A percentile compares a stretch with the other conserved stretches of the same genome.
Conservation (phyloP, 2,329 filamentous ascomycete species). For the Lithohypha guttulata region DNA sequence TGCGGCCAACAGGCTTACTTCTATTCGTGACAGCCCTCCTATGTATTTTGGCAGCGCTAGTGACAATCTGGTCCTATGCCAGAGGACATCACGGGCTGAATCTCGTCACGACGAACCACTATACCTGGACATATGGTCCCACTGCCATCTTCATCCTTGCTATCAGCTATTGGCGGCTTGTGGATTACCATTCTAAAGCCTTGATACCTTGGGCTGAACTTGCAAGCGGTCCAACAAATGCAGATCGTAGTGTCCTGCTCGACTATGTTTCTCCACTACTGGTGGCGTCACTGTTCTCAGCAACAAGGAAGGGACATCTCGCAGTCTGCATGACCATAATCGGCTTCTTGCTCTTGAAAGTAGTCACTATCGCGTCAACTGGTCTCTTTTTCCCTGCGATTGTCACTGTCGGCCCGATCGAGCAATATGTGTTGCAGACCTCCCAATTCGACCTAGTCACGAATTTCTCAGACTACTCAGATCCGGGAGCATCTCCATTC, state of each 20-base stretch:
- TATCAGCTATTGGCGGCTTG: conserved; percentile 26
- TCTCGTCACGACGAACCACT: no score
- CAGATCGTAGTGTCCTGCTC: conserved; percentile 23
- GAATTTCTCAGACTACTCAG: background rate
- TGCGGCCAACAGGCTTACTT: no score
- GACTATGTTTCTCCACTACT: conserved; percentile 26
- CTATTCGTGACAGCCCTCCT: no score
- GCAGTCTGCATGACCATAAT: conserved; percentile 23
- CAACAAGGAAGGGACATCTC: conserved; percentile 25
- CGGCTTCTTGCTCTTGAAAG: conserved; percentile 24
- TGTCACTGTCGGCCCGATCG: background rate
- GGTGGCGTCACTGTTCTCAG: conserved; percentile 22
- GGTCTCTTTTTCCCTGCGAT: background rate
- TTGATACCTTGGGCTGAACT: conserved; percentile 27
- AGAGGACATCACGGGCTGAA: no score
- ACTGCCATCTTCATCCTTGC: no score
- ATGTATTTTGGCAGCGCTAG: no score
- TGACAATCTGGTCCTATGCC: no score
- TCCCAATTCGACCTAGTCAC: background rate
- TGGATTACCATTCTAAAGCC: conserved; percentile 25
- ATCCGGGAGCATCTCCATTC: background rate
- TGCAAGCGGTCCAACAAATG: conserved; percentile 18
- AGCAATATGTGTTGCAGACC: background rate
- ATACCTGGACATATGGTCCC: no score
- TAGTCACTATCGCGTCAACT: conserved; percentile 7